phyloP scores from a whole-genome alignment of 805 yeast species.

The Saccharomycopsis synnaedendra region DNA sequence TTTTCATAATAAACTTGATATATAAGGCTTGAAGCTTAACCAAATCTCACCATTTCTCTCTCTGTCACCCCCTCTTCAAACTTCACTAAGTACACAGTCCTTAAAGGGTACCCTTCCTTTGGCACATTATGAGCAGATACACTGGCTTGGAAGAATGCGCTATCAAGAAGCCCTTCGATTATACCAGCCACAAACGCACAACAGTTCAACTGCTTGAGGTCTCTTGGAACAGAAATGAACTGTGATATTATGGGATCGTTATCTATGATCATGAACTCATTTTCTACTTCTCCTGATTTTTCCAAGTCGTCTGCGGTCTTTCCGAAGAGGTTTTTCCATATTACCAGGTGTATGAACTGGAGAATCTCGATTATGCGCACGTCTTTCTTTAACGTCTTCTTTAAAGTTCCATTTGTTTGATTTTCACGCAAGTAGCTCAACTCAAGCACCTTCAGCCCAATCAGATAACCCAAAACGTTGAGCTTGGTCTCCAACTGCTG shows the following conservation, averaged over 20 bases:
- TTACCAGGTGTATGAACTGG: slow-evolving; percentile 58
- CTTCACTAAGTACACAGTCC: slow-evolving; percentile 69
- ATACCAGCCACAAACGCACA: slow-evolving; percentile 80
- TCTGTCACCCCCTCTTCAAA: slow-evolving; percentile 48
- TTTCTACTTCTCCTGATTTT: slow-evolving; percentile 54
- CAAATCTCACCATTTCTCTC: slow-evolving; percentile 39
- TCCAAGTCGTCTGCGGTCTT: slow-evolving; percentile 65
- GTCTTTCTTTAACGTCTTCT: slow-evolving; percentile 51
- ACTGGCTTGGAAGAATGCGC: slow-evolving; percentile 57
- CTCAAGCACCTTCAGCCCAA: slow-evolving; percentile 66
- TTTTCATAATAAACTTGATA: too few relatives aligned
- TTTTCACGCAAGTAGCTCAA: slow-evolving; percentile 61
- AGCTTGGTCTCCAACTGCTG: slow-evolving; percentile 53
- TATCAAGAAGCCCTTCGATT: slow-evolving; percentile 70
- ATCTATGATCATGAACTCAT: slow-evolving; percentile 62
- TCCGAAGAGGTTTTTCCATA: slow-evolving; percentile 71
- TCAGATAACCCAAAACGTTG: slow-evolving; percentile 64
- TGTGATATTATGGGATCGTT: slow-evolving; percentile 59
- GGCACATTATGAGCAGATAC: slow-evolving; percentile 82
- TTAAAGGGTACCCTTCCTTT: slow-evolving; percentile 39
- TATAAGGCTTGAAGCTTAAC: not conserved
- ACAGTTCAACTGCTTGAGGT: slow-evolving; percentile 66
- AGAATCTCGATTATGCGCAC: slow-evolving; percentile 52
- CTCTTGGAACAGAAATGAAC: slow-evolving; percentile 69
- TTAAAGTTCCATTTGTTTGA: slow-evolving; percentile 19